A percentile compares a stretch with the other conserved stretches of the same genome.
These are phyloP conservation scores for Cardamine occulta DNA, from an alignment of 345 rosid species.

Conservation along the genomic window DNA sequence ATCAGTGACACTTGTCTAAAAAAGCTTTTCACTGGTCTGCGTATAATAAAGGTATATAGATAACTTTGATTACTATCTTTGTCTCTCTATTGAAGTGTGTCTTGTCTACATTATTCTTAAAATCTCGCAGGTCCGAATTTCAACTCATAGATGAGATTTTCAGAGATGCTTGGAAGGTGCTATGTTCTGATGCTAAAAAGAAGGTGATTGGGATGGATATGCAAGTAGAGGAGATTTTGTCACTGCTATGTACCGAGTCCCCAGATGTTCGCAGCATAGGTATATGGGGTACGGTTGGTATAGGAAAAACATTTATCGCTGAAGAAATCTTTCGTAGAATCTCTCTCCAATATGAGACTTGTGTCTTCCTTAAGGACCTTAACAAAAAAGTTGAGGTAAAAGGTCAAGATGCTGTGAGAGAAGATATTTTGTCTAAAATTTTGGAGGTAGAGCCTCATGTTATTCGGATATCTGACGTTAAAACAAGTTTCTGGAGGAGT, in stretches of 20 bases:
- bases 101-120: neutral
- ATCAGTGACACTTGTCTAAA: no score
- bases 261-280: slow-evolving; percentile 45
- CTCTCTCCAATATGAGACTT: slow-evolving; percentile 45
- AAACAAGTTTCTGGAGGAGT: slow-evolving; percentile 25
- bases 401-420: slow-evolving; percentile 26
- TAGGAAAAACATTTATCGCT: slow-evolving; percentile 62
- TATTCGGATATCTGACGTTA: neutral
- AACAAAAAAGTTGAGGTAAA: slow-evolving; percentile 18
- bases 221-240: slow-evolving; percentile 30
- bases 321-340: slow-evolving; percentile 42
- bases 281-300: slow-evolving; percentile 54
- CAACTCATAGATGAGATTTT: slow-evolving; percentile 41
- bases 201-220: slow-evolving; percentile 38
- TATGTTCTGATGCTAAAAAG: neutral
- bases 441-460: slow-evolving; percentile 26
- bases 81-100: neutral
- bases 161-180: slow-evolving; percentile 1
- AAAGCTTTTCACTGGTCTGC: no score
- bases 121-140: slow-evolving; percentile 40
- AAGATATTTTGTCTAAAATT: slow-evolving; percentile 15
- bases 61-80: no score
- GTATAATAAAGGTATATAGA: no score
- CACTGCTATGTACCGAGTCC: slow-evolving; percentile 18
- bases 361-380: slow-evolving; percentile 47